Evolutionary conservation across 1,284 basidiomycete species (phyloP), one percentile per base, ranked within the genome.

Genomic region (Mycosarcoma maydis): DNA sequence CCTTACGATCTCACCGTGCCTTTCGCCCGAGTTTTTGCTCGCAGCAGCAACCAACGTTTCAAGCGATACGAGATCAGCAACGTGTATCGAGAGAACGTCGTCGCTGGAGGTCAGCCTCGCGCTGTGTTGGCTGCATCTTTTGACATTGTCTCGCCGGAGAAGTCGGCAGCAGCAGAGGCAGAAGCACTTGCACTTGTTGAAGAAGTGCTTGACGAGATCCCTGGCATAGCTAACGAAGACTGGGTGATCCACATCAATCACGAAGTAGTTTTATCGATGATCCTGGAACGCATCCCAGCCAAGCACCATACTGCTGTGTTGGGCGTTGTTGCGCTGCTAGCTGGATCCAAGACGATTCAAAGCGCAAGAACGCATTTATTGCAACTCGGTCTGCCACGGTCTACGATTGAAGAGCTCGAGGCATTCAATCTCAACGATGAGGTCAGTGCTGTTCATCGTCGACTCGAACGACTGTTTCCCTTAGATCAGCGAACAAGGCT

Each of bases 1-100:
- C 80, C 80, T 9, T 79, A 69, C 53, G 80, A 81, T 45, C 55
- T 77, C 1, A 84, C 94, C 13, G 85, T 91, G 2, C 89, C 90
- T 0, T 95, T 97, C 81, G 92, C 94, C 9, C 86, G 93, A 41
- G 85, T 92, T 36, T 92, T 92, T 16, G 92, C 91, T 0, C 85
- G 90, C 53, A 87, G 86, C 14, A 87, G 87, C 42, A 86, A 88
- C 44, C 87, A 87, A 71, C 85, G 94, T 36, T 92, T 96, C 82
- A 97, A 98, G 83, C 87, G 94, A 16, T 96, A 90, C 83, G 90
- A 93, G 82, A 89, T 95, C 41, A 72, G 72, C 26, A 76, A 78
- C 14, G 78, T 82, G 34, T 83, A 78, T 42, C 76, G 81, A 19
- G 77, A 78, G 33, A 82, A 81, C 37, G 50, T 80, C 2, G 69